Evolutionary conservation across 768 basidiomycete species (phyloP).

Genomic region (Leccinum barrowsii): DNA sequence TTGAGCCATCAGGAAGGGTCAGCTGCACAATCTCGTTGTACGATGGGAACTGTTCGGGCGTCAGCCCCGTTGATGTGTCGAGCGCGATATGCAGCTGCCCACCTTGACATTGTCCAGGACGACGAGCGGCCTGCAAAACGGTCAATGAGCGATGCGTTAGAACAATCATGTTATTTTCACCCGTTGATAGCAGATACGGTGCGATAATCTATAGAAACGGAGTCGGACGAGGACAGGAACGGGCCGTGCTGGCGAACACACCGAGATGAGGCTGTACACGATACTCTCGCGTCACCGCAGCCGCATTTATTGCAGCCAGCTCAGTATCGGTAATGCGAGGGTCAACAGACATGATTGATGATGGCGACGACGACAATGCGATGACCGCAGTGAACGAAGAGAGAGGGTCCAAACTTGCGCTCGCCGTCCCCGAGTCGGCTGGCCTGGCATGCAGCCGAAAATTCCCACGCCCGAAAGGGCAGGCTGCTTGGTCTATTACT

Average conservation of each 20-base stretch:
- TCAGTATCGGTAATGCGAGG: conserved; percentile 70
- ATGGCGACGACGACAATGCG: neutral
- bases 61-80: conserved; percentile 13
- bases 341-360: conserved; percentile 36
- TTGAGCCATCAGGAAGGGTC: conserved; percentile 92
- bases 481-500: neutral
- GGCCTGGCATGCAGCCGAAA: conserved; percentile 4
- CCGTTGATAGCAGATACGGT: conserved; percentile 99
- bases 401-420: conserved; percentile 5
- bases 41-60: conserved; percentile 71
- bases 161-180: conserved; percentile 41
- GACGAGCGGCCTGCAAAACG: conserved; percentile 75
- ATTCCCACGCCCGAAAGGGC: conserved; percentile 23
- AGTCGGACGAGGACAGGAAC: conserved; percentile 5
- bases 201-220: conserved; percentile 69
- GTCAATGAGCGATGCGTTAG: conserved; percentile 8
- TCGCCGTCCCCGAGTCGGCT: conserved; percentile 8
- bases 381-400: neutral
- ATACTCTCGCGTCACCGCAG: conserved; percentile 86
- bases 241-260: conserved; percentile 30
- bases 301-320: conserved; percentile 78
- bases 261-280: conserved; percentile 87
- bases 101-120: conserved; percentile 99
- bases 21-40: conserved; percentile 98
- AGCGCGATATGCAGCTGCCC: conserved; percentile 17